Evolutionary conservation across 257 asterid species (phyloP).

Genomic region (Datura wrightii): DNA sequence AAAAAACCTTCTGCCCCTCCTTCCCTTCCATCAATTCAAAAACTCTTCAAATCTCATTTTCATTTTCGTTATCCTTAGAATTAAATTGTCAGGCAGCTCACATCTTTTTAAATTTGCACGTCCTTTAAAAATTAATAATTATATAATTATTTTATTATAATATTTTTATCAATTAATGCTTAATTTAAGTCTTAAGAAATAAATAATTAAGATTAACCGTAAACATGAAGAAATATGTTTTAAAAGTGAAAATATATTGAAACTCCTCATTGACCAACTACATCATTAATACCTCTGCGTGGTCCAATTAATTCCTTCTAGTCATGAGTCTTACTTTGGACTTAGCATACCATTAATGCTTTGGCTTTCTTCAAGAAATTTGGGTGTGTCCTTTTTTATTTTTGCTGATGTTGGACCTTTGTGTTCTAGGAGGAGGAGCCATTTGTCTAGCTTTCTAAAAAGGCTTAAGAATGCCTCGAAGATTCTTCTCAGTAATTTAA

Average conservation of each 20-base stretch:
- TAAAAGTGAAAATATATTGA: no score
- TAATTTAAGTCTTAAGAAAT: no score
- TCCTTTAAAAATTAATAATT: no score
- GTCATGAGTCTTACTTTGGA: neutral
- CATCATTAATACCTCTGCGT: conserved; percentile 22
- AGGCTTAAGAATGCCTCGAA: neutral
- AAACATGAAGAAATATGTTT: no score
- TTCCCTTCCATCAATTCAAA: neutral
- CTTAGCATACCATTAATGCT: conserved; percentile 3
- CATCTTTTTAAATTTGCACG: no score
- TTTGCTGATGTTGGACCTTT: neutral
- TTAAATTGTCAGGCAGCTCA: neutral
- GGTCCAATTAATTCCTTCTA: neutral
- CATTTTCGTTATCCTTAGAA: neutral
- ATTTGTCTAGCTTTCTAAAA: conserved; percentile 14
- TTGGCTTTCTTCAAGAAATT: neutral
- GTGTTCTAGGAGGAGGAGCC: conserved; percentile 24
- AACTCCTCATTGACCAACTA: neutral
- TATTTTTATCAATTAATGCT: no score
- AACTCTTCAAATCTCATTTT: neutral
- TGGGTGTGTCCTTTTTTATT: no score
- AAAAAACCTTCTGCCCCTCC: neutral
- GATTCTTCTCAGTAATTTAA: neutral
- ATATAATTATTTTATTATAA: no score
- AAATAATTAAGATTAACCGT: no score